Evolutionary conservation across 202 grass and related monocot species (phyloP), one percentile per base, ranked within the genome.

Genomic region (Saccharum hybrid): DNA sequence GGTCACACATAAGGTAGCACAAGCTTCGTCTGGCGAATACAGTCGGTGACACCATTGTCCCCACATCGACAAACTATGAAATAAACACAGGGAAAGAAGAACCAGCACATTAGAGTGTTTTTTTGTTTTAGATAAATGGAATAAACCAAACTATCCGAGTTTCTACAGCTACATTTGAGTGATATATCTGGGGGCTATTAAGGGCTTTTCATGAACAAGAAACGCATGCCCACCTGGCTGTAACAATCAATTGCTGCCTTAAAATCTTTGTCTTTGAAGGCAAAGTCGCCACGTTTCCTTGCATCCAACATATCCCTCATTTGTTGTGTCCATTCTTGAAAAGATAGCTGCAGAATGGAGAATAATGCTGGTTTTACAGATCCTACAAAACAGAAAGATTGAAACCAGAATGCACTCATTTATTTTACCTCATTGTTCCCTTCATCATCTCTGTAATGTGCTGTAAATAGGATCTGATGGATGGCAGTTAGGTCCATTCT

Each of bases 251-350:
- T 98, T 34, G 95, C 90, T 37, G 62, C 75, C 74, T 88, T 98
- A 68, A 98, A 98, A 85, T 98, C 91, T 82, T 95, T 95, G 2
- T 93, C 96, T 60, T 91, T 85, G 54, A 98, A 98, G 40, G 96
- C 96, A 79, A 80, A 91, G 67, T 98, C 96, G 0, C 96, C 96
- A 45, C 84, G 81, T 80, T 95, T 98, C 68, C 92, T 88, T 70
- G 91, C 87, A 56, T 97, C 94, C 79, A 94, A 74, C 90, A 95
- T 95, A 91, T 98, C 96, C 62, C 90, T 90, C 96, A 98, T 98
- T 74, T 98, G 96, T 2, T 98, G 92, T 75, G 96, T 98, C 96
- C 96, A 98, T 80, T 95, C 92, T 82, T 98, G 96, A 79, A 98
- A 98, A 51, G 96, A 98, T 59, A 95, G 43, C 96, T 98, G 92